Evolutionary conservation across 768 basidiomycete genomes (phyloP).

Genomic region (Amanita polypyramis): DNA sequence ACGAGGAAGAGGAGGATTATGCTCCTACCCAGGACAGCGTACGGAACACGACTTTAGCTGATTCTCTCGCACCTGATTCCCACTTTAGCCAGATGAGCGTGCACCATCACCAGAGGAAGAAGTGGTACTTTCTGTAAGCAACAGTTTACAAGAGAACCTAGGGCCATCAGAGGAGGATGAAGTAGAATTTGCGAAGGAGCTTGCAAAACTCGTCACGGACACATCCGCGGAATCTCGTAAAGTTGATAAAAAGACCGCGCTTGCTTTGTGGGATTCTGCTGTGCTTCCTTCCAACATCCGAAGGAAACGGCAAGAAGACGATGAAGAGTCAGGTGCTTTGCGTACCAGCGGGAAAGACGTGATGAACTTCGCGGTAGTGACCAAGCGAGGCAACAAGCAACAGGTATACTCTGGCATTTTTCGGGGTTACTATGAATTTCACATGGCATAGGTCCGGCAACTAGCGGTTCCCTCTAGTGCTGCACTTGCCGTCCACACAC

Average conservation of each 20-base stretch:
- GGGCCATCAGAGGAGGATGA: constrained; percentile 87
- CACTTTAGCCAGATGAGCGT: constrained; percentile 46
- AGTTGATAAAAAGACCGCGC: constrained; percentile 80
- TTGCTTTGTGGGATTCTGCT: constrained; percentile 83
- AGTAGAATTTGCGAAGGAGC: constrained; percentile 88
- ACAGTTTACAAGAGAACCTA: constrained; percentile 51
- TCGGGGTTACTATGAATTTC: neutral
- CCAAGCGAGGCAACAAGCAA: constrained; percentile 89
- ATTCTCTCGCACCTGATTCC: neutral
- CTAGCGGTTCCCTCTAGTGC: constrained; percentile 84
- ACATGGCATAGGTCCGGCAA: constrained; percentile 33
- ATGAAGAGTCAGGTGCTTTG: constrained; percentile 36
- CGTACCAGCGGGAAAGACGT: constrained; percentile 26
- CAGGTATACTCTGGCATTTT: constrained; percentile 42
- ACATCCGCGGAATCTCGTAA: constrained; percentile 74
- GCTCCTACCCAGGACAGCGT: constrained; percentile 47
- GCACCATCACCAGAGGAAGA: constrained; percentile 78
- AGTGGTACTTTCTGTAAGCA: constrained; percentile 52
- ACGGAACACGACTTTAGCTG: constrained; percentile 12
- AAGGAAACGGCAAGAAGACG: constrained; percentile 56
- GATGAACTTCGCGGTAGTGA: constrained; percentile 90
- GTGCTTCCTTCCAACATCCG: constrained; percentile 57
- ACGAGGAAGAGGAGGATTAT: constrained; percentile 60
- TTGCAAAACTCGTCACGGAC: constrained; percentile 91
- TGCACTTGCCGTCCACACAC: constrained; percentile 82